Conservation (phyloP, 2,329 filamentous ascomycete species). For the Cadophora sp. region DNA sequence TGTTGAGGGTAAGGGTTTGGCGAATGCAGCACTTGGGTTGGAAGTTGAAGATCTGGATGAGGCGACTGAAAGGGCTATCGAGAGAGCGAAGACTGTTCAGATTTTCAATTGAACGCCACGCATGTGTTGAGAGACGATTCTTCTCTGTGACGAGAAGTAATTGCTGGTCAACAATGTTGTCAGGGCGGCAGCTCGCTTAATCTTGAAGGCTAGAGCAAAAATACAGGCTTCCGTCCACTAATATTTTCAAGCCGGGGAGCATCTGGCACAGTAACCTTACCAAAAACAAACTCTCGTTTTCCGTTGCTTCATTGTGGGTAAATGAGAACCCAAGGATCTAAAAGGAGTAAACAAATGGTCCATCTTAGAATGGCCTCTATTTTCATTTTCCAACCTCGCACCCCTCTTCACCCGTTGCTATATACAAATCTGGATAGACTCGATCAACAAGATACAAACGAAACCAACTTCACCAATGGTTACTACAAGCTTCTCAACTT, state of each 20-base stretch:
- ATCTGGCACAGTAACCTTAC: no score
- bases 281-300: no score
- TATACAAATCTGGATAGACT: background rate
- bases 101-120: background rate
- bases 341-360: background rate
- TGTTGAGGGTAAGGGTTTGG: slow-evolving; percentile 24
- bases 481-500: background rate
- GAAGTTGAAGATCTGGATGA: slow-evolving; percentile 32
- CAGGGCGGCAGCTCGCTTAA: background rate
- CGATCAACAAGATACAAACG: background rate
- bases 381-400: background rate
- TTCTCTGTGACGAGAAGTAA: background rate
- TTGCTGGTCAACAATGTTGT: background rate
- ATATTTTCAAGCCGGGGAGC: background rate
- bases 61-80: slow-evolving; percentile 30
- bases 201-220: background rate
- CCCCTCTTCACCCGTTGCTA: background rate
- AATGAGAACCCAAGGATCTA: no score
- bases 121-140: background rate
- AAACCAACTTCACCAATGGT: background rate
- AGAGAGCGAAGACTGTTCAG: slow-evolving; percentile 16
- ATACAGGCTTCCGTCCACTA: background rate
- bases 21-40: slow-evolving; percentile 31
- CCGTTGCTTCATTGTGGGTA: no score
- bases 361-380: background rate